phyloP scores from a whole-genome alignment of 192 early-diverging fungal genomes.

The Kickxella alabastrina region DNA sequence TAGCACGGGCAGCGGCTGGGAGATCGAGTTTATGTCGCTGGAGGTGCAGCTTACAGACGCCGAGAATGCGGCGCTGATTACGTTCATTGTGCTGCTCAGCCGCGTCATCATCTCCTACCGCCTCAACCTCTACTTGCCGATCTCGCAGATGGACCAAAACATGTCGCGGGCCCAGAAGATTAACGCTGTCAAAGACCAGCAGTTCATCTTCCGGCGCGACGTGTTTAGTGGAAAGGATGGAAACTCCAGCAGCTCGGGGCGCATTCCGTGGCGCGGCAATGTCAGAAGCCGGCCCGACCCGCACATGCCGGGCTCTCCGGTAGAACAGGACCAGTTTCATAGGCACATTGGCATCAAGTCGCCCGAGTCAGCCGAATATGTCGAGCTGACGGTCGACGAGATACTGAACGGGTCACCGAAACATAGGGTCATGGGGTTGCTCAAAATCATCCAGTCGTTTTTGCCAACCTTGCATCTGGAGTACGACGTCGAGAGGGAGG shows the following conservation, averaged over 20 bases:
- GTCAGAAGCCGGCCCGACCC: conserved; percentile 8
- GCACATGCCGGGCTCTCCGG: neutral
- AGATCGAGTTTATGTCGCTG: conserved; percentile 94
- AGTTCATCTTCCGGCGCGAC: conserved; percentile 89
- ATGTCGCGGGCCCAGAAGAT: conserved; percentile 80
- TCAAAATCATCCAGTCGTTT: conserved; percentile 75
- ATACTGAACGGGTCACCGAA: conserved; percentile 83
- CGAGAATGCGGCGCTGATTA: conserved; percentile 92
- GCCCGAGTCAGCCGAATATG: conserved; percentile 57
- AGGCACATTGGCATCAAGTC: conserved; percentile 2
- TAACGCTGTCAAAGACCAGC: conserved; percentile 70
- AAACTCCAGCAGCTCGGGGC: conserved; percentile 29
- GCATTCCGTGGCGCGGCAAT: conserved; percentile 29
- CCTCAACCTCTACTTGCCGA: conserved; percentile 93
- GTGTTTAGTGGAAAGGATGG: conserved; percentile 56
- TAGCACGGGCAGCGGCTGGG: conserved; percentile 86
- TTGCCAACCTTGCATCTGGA: conserved; percentile 72
- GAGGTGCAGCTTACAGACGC: conserved; percentile 95
- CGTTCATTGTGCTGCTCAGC: conserved; percentile 93
- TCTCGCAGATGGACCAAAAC: conserved; percentile 93
- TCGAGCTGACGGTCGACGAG: conserved; percentile 80
- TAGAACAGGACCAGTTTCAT: neutral
- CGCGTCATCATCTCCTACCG: conserved; percentile 79
- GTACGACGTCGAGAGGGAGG: conserved; percentile 61
- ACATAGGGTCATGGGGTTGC: conserved; percentile 68